A percentile compares a stretch with the other conserved stretches of the same genome.
These are phyloP conservation scores for Cantharellus anzutake DNA, from an alignment of 768 basidiomycete genomes.

Conservation along the genomic window DNA sequence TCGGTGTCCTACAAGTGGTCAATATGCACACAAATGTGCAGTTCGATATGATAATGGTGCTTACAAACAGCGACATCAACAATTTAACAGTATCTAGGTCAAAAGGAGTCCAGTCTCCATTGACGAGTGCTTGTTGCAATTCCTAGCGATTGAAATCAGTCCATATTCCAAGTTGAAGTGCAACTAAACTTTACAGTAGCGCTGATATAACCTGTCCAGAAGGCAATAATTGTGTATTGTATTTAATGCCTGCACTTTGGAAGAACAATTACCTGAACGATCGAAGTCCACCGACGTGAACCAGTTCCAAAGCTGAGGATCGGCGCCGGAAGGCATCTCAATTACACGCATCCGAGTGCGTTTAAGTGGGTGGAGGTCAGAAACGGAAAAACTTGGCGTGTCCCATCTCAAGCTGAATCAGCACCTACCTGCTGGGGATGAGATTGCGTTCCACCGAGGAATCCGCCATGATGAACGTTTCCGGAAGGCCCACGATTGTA, in stretches of 20 bases:
- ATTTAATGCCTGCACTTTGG: too few relatives aligned
- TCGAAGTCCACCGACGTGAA: conserved; percentile 6
- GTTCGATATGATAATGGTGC: conserved; percentile 10
- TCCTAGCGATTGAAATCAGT: conserved; percentile 1
- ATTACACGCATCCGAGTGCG: too few relatives aligned
- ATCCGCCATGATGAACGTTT: too few relatives aligned
- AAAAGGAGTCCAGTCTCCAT: conserved; percentile 66
- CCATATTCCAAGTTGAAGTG: neutral
- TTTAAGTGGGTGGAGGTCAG: too few relatives aligned
- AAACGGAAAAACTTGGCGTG: too few relatives aligned
- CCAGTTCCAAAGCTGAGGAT: conserved; percentile 9
- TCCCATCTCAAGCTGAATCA: too few relatives aligned
- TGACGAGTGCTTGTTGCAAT: conserved; percentile 24
- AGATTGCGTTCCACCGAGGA: too few relatives aligned
- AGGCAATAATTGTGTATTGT: neutral
- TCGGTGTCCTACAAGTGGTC: conserved; percentile 34
- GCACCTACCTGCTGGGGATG: too few relatives aligned
- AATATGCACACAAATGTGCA: neutral
- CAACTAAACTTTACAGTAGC: neutral
- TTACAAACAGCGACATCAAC: conserved; percentile 62
- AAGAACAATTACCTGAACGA: neutral
- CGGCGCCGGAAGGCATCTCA: conserved; percentile 6
- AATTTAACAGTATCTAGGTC: conserved; percentile 77
- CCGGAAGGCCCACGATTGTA: too few relatives aligned
- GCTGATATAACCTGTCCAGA: neutral